Percentiles rank a stretch among this genome's conserved stretches.
Evolutionary conservation across 345 rosid species (phyloP).

Genomic region (Salix viminalis): DNA sequence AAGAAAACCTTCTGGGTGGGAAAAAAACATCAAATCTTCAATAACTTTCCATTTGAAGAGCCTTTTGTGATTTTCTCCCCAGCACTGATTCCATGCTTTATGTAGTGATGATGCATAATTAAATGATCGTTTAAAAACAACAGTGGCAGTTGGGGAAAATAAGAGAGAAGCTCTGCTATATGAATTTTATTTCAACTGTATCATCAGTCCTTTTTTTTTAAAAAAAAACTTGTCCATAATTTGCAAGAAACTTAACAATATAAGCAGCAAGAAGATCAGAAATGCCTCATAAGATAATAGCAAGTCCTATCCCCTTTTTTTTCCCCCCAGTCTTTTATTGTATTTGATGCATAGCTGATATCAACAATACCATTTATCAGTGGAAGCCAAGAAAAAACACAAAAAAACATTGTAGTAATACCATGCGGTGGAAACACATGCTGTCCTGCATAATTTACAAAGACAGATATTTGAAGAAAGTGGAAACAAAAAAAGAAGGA

Average conservation of each 20-base stretch:
- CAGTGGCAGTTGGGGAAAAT: background rate
- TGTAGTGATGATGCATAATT: background rate
- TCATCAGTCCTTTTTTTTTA: background rate
- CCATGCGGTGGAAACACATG: too few relatives aligned
- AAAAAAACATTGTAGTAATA: too few relatives aligned
- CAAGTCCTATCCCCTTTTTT: background rate
- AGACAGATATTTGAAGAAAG: too few relatives aligned
- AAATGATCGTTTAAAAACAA: background rate
- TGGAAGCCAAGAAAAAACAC: too few relatives aligned
- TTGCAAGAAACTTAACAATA: background rate
- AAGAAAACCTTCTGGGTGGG: constrained; percentile 1
- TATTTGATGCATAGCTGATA: too few relatives aligned
- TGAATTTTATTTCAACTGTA: background rate
- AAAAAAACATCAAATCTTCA: background rate
- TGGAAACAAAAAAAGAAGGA: too few relatives aligned
- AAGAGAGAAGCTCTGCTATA: background rate
- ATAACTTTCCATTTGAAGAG: background rate
- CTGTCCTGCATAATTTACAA: too few relatives aligned
- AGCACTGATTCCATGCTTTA: background rate
- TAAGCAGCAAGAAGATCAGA: background rate
- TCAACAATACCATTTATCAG: too few relatives aligned
- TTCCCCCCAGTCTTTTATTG: too few relatives aligned
- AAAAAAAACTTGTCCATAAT: background rate
- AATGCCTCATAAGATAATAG: background rate
- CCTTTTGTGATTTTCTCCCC: background rate